phyloP scores from a whole-genome alignment of 2,329 filamentous ascomycete genomes.

The Clathrospora elynae region DNA sequence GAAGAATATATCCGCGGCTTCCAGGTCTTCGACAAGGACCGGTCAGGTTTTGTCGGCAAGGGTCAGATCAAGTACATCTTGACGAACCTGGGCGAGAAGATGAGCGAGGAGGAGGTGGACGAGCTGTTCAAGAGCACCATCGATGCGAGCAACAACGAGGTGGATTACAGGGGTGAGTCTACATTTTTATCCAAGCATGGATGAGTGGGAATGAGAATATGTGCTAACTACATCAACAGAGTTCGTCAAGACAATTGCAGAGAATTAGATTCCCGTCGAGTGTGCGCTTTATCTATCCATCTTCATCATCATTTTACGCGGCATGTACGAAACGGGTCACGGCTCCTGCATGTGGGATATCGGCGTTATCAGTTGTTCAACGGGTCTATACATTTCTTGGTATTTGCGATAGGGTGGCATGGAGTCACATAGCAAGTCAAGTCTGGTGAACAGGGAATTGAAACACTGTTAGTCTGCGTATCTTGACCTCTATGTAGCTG shows the following conservation, averaged over 20 bases:
- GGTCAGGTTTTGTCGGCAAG: constrained; percentile 96
- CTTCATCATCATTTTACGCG: constrained; percentile 12
- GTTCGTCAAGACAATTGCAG: constrained; percentile 49
- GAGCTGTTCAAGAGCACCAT: constrained; percentile 93
- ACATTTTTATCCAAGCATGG: neutral
- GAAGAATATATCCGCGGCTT: constrained; percentile 99
- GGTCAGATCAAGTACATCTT: constrained; percentile 97
- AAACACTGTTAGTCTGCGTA: no score
- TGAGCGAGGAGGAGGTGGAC: constrained; percentile 98
- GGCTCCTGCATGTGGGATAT: constrained; percentile 31
- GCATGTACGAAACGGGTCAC: constrained; percentile 33
- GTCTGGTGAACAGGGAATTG: no score
- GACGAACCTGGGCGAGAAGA: constrained; percentile 98
- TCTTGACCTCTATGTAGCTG: no score
- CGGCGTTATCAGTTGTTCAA: no score
- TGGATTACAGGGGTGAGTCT: constrained; percentile 88
- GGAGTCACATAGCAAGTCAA: no score
- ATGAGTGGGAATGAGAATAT: neutral
- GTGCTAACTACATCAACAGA: constrained; percentile 29
- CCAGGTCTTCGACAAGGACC: constrained; percentile 99
- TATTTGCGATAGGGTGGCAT: constrained; percentile 1
- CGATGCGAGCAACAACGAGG: constrained; percentile 92
- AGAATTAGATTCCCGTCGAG: constrained; percentile 45
- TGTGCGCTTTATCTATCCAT: constrained; percentile 1
- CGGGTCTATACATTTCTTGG: no score